Base-by-base conservation (phyloP, 441 rosid species). In the Flueggea neowawraea region DNA sequence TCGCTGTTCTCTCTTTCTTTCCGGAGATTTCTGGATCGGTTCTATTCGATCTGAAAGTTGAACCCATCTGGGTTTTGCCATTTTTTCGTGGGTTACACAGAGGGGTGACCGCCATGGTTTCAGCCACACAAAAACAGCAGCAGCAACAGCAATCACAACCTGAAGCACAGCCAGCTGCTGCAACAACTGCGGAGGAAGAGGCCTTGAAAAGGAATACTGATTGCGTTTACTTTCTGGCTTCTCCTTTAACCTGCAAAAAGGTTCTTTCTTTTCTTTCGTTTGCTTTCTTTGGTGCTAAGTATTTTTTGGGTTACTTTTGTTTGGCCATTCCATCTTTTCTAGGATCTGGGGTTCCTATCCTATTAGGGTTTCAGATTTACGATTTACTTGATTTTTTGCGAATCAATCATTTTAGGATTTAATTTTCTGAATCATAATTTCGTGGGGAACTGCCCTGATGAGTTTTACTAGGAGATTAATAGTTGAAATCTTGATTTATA, bases 191-290 rank as follows among this genome's bases (percentile, higher is more conserved):
- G 32, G 97, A 82, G 36, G 99, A 91, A 51, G 99, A 91, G 62
- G 91, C 91, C 45, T 71, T 84, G 78, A 94, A 94, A 76, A 75
- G 91, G 76, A 91, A 91, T 69, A 94, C 99, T 51, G 99, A 94
- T 81, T 94, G 99, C 69, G 97, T 94, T 70, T 94, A 94, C 77
- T 93, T 93, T 64, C 94, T 92, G 44, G 97, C 99, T 12, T 91
- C 97, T 61, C 99, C 99, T 78, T 75, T 87, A 69, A 91, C 97
- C 78, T 94, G 99, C 92, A 91, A 89, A 77, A 89, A 89, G 96
- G 96, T 92, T 54, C 11, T n/a, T 12, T 52, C 33, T 16, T 52
- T 16, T 39, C 14, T 71, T 51, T 6, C 1, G 9, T 4, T 5
- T 22, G 15, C 14, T 31, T n/a, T 60, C 0, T 54, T 14, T 47